Base-by-base conservation (phyloP, 2,329 filamentous ascomycete species). In the Alternaria burnsii region DNA sequence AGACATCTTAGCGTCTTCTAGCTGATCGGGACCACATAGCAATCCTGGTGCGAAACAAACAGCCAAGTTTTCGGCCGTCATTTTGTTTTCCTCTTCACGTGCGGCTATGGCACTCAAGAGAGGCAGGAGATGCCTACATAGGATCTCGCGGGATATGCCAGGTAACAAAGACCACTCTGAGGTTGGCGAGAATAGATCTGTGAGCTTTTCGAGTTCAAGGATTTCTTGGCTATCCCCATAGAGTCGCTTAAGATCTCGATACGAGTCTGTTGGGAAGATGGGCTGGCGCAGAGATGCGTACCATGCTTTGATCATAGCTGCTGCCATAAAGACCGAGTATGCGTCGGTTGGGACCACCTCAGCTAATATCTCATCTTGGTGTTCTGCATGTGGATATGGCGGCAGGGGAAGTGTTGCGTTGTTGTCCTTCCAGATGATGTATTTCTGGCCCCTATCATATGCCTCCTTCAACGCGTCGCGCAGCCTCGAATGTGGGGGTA, bases 271-370 rank as follows among this genome's bases (percentile, higher is more conserved):
- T 0, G 84, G 82, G 58, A 87, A 83, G 54, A 87, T 78, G 3
- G 85, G 84, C 54, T 83, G 78, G 22, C 81, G 80, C 10, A 87
- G 74, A 41, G 83, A 82, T 26, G 84, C 77, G 62, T 87, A 87
- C 83, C 85, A 87, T 9, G 81, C 72, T 70, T 87, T 87, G 74
- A 86, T 83, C 44, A 87, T 66, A 7, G 80, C 82, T 10, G 84
- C 83, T 4, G 84, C 84, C 59, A 84, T 79, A 65, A 83, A 83
- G 2, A 85, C 82, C 2, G 82, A 82, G 68, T 86, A 87, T 6
- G 84, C 81, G 64, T 86, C 83, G 52, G 77, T 78, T 5, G 79
- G 74, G 32, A 83, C 80, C 5, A 85, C 71, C 58, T 85, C 81
- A 24, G 78, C 76, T 4, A 85, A 71, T 26, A 83, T 79, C 20